Conservation (phyloP, 768 basidiomycete genomes). For the Hemileccinum impolitum region DNA sequence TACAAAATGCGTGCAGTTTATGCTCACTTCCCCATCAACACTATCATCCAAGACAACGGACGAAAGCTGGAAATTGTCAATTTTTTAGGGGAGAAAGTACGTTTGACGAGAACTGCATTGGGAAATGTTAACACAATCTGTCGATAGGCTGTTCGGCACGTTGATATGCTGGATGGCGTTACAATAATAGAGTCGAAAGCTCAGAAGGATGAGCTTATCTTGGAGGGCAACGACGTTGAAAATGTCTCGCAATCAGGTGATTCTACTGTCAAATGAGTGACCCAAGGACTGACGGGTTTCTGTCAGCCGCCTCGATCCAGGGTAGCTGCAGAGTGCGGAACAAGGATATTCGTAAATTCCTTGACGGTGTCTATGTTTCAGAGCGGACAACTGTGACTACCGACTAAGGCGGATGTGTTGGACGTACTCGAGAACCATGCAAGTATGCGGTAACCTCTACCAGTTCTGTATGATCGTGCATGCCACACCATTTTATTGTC, state of each 20-base stretch:
- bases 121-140: not conserved
- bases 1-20: slow-evolving; percentile 99
- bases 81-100: slow-evolving; percentile 91
- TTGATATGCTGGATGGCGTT: slow-evolving; percentile 89
- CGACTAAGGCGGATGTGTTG: slow-evolving; percentile 31
- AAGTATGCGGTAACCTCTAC: slow-evolving; percentile 20
- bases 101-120: slow-evolving; percentile 10
- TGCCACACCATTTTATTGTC: slow-evolving; percentile 16
- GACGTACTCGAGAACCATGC: slow-evolving; percentile 18
- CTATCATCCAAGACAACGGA: slow-evolving; percentile 82
- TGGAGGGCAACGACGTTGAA: slow-evolving; percentile 95
- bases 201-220: slow-evolving; percentile 92
- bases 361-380: slow-evolving; percentile 92
- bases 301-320: slow-evolving; percentile 89
- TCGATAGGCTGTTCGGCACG: slow-evolving; percentile 80
- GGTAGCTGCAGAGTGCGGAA: slow-evolving; percentile 95
- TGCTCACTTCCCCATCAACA: slow-evolving; percentile 99
- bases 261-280: slow-evolving; percentile 7
- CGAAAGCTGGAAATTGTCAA: slow-evolving; percentile 84
- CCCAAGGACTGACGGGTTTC: slow-evolving; percentile 7
- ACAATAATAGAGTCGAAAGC: slow-evolving; percentile 79
- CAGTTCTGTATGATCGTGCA: slow-evolving; percentile 27
- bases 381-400: slow-evolving; percentile 63
- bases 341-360: slow-evolving; percentile 99
- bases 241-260: slow-evolving; percentile 94